Conservation (phyloP, 495 filamentous ascomycete genomes). For the Corynascus novoguineensis region DNA sequence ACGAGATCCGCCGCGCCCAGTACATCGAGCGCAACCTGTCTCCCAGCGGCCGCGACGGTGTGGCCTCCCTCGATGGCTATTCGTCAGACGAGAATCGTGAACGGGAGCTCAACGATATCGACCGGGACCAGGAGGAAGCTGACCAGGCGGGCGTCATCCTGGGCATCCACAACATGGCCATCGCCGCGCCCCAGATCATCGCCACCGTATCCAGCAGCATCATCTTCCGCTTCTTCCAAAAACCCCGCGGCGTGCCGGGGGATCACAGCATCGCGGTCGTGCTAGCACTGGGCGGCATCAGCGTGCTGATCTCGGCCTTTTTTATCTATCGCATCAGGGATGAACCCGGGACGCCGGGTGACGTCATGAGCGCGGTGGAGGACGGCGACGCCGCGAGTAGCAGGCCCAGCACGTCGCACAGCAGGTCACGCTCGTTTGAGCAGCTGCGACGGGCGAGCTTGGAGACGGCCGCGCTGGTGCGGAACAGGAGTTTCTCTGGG, state of each 20-base stretch:
- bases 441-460: slow-evolving; percentile 36
- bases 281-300: slow-evolving; percentile 70
- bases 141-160: slow-evolving; percentile 86
- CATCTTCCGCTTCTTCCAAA: slow-evolving; percentile 77
- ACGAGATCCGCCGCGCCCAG: slow-evolving; percentile 58
- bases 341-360: slow-evolving; percentile 33
- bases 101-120: slow-evolving; percentile 5
- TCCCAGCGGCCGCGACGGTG: slow-evolving; percentile 18
- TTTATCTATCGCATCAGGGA: slow-evolving; percentile 49
- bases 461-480: slow-evolving; percentile 39
- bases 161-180: slow-evolving; percentile 87
- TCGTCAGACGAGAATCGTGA: slow-evolving; percentile 28
- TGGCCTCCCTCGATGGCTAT: slow-evolving; percentile 27
- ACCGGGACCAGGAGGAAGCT: slow-evolving; percentile 41
- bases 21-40: slow-evolving; percentile 23
- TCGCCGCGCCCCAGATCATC: slow-evolving; percentile 81
- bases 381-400: slow-evolving; percentile 33
- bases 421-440: slow-evolving; percentile 26
- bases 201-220: slow-evolving; percentile 74
- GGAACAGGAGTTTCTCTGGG: slow-evolving; percentile 44
- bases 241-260: slow-evolving; percentile 71
- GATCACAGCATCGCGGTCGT: slow-evolving; percentile 85
- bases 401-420: slow-evolving; percentile 24
- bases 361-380: slow-evolving; percentile 35
- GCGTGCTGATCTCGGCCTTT: slow-evolving; percentile 70